Evolutionary conservation across 2,329 filamentous ascomycete genomes (phyloP).

Genomic region (Fusarium hostae): DNA sequence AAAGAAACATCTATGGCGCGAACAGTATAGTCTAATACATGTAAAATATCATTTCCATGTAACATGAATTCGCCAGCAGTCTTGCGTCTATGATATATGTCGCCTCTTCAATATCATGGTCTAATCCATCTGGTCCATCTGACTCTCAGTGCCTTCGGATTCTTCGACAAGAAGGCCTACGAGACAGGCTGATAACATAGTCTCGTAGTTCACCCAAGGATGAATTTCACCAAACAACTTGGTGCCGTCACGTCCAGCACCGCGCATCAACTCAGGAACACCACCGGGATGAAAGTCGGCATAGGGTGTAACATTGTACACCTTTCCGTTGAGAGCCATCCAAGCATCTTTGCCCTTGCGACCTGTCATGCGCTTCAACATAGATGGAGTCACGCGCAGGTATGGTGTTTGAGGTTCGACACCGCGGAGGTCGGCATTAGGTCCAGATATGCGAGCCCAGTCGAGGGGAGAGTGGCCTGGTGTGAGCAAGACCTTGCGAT

Average conservation of each 20-base stretch:
- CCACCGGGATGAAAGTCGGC: conserved; percentile 91
- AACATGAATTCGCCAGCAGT: background rate
- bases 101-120: background rate
- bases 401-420: conserved; percentile 62
- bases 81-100: background rate
- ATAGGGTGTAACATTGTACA: conserved; percentile 95
- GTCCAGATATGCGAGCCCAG: conserved; percentile 84
- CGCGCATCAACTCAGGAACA: conserved; percentile 75
- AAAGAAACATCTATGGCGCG: conserved; percentile 25
- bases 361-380: conserved; percentile 82
- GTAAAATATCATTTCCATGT: background rate
- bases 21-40: conserved; percentile 16
- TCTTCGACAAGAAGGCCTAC: conserved; percentile 73
- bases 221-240: conserved; percentile 74
- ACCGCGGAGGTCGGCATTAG: conserved; percentile 74
- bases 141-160: conserved; percentile 52
- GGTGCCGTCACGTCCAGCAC: conserved; percentile 70
- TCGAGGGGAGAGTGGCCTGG: conserved; percentile 95
- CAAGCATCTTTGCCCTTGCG: conserved; percentile 88
- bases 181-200: conserved; percentile 72
- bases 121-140: conserved; percentile 72
- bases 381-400: conserved; percentile 82
- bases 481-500: conserved; percentile 80
- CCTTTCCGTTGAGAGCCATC: conserved; percentile 88
- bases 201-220: conserved; percentile 78